Conservation (phyloP, 305 asterid species). For the Caryopteris hybrid region DNA sequence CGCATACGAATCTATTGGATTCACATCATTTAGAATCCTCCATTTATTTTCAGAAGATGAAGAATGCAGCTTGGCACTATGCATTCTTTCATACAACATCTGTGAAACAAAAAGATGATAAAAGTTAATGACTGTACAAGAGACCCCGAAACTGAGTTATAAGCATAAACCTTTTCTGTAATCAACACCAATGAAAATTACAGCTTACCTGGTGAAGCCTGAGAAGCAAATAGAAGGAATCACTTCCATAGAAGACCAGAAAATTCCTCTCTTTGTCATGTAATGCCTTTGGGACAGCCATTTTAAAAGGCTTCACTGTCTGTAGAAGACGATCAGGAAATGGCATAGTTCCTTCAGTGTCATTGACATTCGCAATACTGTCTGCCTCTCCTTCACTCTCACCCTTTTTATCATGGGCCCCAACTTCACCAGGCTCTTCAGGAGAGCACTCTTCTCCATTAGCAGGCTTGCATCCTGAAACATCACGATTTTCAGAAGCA, state of each 20-base stretch:
- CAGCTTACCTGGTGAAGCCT: slow-evolving; percentile 84
- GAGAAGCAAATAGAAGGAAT: slow-evolving; percentile 81
- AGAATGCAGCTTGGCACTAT: slow-evolving; percentile 69
- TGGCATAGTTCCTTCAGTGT: slow-evolving; percentile 42
- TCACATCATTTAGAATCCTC: slow-evolving; percentile 53
- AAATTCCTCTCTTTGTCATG: slow-evolving; percentile 42
- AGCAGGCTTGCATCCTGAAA: slow-evolving; percentile 73
- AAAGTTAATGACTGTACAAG: not conserved
- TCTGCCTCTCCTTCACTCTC: slow-evolving; percentile 87
- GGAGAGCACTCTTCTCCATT: slow-evolving; percentile 70
- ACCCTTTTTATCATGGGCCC: slow-evolving; percentile 47
- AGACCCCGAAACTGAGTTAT: slow-evolving; percentile 8
- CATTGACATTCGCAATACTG: slow-evolving; percentile 45
- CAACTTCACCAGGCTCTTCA: too few relatives aligned
- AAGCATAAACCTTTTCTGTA: slow-evolving; percentile 6
- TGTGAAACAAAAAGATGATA: slow-evolving; percentile 26
- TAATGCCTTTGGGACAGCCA: slow-evolving; percentile 34
- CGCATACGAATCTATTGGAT: slow-evolving; percentile 58
- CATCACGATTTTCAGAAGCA: slow-evolving; percentile 65
- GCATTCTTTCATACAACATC: slow-evolving; percentile 86
- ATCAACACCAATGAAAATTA: slow-evolving; percentile 8
- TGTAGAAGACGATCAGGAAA: slow-evolving; percentile 44
- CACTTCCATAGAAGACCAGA: slow-evolving; percentile 73
- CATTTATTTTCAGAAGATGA: slow-evolving; percentile 71
- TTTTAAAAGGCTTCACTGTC: slow-evolving; percentile 63